A percentile compares a stretch with the other conserved stretches of the same genome.
Evolutionary conservation across 768 basidiomycete species (phyloP).

Genomic region (Suillus cothurnatus): DNA sequence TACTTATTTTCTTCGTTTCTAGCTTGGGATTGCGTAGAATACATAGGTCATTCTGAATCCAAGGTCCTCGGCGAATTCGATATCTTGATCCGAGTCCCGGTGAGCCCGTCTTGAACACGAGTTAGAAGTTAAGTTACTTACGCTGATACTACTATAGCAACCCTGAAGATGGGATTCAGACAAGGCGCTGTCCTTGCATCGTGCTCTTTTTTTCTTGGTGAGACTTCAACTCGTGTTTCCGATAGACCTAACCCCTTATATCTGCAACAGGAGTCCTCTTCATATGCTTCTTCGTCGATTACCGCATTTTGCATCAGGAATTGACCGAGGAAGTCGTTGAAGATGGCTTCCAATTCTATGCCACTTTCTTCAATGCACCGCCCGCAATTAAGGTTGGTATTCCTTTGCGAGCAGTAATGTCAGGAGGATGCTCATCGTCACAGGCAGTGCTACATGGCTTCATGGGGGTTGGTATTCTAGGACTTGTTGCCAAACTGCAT

Average conservation of each 20-base stretch:
- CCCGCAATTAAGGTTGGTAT: constrained; percentile 84
- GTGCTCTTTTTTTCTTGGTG: constrained; percentile 88
- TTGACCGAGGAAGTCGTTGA: constrained; percentile 63
- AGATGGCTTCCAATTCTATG: constrained; percentile 89
- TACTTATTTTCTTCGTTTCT: neutral
- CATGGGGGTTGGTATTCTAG: constrained; percentile 74
- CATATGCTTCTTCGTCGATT: constrained; percentile 87
- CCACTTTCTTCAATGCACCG: constrained; percentile 90
- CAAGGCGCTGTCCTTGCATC: constrained; percentile 88
- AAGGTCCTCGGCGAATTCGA: neutral
- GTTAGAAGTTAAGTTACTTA: neutral
- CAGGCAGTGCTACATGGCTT: constrained; percentile 89
- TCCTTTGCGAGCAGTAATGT: neutral
- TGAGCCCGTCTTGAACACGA: neutral
- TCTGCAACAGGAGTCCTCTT: constrained; percentile 66
- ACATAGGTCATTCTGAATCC: neutral
- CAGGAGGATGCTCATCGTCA: neutral
- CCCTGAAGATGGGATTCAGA: constrained; percentile 74
- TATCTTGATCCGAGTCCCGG: neutral
- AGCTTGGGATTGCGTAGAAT: neutral
- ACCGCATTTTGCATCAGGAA: constrained; percentile 74
- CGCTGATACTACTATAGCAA: neutral
- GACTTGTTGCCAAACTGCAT: constrained; percentile 77
- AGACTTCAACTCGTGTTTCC: constrained; percentile 30
- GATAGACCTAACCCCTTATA: constrained; percentile 20